phyloP scores from a whole-genome alignment of 345 rosid species.

The Populus alba region DNA sequence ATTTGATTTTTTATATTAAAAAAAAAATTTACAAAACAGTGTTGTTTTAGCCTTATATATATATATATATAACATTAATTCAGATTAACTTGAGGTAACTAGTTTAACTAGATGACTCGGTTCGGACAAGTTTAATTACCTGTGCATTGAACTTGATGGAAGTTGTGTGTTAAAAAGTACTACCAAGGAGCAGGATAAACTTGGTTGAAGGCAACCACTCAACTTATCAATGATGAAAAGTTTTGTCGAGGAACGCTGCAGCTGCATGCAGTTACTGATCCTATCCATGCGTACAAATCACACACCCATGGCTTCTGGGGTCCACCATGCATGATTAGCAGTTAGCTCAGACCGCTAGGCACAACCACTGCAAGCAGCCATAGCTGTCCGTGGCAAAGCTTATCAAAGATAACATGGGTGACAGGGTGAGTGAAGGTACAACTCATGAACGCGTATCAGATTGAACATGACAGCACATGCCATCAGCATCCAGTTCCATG shows the following conservation, averaged over 20 bases:
- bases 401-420: neutral
- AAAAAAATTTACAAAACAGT: too few relatives aligned
- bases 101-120: too few relatives aligned
- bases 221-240: neutral
- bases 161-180: neutral
- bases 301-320: neutral
- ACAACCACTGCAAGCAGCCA: neutral
- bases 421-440: neutral
- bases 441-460: neutral
- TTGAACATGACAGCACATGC: neutral
- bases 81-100: too few relatives aligned
- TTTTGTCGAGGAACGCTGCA: neutral
- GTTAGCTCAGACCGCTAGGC: neutral
- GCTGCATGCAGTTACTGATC: neutral
- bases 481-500: neutral
- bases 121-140: too few relatives aligned
- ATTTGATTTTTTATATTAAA: too few relatives aligned
- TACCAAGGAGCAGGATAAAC: neutral
- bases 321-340: neutral
- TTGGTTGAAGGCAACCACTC: neutral
- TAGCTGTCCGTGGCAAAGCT: neutral
- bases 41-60: too few relatives aligned
- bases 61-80: too few relatives aligned
- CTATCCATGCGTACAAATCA: neutral
- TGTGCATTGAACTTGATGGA: neutral